Evolutionary conservation across 345 rosid genomes (phyloP).

Genomic region (Citrus mangshanensis): DNA sequence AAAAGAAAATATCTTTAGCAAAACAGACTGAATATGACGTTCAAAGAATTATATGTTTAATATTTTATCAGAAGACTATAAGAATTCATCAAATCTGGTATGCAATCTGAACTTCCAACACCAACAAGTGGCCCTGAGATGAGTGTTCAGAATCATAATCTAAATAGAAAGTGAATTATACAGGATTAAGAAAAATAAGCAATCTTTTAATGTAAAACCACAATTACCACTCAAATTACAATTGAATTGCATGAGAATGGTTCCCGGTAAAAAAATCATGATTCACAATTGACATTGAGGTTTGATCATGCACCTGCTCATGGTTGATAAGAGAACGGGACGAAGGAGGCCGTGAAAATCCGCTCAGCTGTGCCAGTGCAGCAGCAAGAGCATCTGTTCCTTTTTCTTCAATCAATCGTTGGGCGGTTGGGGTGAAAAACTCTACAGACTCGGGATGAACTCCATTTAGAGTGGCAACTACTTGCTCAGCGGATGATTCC

Average conservation of each 20-base stretch:
- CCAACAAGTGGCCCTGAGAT: not conserved
- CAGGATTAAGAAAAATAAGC: not conserved
- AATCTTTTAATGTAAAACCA: not conserved
- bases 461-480: conserved; percentile 76
- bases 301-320: conserved; percentile 57
- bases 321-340: conserved; percentile 90
- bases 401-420: conserved; percentile 65
- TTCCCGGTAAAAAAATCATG: not conserved
- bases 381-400: conserved; percentile 92
- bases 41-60: not conserved
- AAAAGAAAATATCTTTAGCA: not conserved
- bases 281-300: not conserved
- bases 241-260: not conserved
- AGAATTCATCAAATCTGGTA: not conserved
- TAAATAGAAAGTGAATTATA: not conserved
- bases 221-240: not conserved
- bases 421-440: conserved; percentile 81
- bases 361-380: conserved; percentile 90
- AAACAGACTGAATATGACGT: not conserved
- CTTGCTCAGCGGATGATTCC: conserved; percentile 85
- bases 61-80: not conserved
- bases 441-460: conserved; percentile 83
- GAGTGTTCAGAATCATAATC: not conserved
- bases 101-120: not conserved
- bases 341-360: conserved; percentile 88